Evolutionary conservation across 768 basidiomycete species (phyloP).

Genomic region (Rhodocollybia butyracea): DNA sequence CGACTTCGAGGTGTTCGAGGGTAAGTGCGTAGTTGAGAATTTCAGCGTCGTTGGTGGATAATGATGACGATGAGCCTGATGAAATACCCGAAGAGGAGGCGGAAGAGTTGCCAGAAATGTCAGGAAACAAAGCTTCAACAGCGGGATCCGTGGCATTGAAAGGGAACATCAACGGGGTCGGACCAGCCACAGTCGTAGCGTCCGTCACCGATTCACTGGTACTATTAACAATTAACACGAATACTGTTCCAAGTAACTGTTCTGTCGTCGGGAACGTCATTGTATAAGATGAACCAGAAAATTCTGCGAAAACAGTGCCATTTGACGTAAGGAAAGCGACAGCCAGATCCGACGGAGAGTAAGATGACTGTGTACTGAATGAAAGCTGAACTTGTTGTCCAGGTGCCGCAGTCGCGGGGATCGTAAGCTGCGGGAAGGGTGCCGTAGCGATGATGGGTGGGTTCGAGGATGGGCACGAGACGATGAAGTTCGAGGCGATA

Average conservation of each 20-base stretch:
- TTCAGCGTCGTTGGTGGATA: not conserved
- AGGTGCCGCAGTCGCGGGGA: conserved; percentile 21
- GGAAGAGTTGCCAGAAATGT: too few species aligned
- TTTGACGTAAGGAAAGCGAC: conserved; percentile 31
- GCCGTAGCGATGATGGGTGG: conserved; percentile 46
- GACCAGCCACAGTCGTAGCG: conserved; percentile 39
- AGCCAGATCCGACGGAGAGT: conserved; percentile 21
- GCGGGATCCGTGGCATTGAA: conserved; percentile 1
- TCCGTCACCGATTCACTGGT: conserved; percentile 27
- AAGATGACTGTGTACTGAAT: not conserved
- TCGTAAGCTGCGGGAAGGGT: conserved; percentile 45
- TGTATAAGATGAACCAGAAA: conserved; percentile 13
- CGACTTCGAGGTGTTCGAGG: conserved; percentile 44
- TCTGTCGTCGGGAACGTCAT: conserved; percentile 19
- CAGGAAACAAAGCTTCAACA: not conserved
- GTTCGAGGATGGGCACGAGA: conserved; percentile 51
- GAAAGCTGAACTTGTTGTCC: conserved; percentile 21
- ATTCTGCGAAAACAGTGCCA: conserved; percentile 24
- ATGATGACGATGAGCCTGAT: too few species aligned
- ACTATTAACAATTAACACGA: conserved; percentile 30
- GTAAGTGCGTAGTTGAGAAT: conserved; percentile 46
- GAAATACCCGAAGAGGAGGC: too few species aligned
- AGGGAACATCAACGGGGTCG: conserved; percentile 14
- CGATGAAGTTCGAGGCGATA: conserved; percentile 47
- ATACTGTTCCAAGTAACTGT: conserved; percentile 28